These are phyloP conservation scores for Sonneratia alba DNA, from an alignment of 345 rosid genomes.

Conservation along the genomic window DNA sequence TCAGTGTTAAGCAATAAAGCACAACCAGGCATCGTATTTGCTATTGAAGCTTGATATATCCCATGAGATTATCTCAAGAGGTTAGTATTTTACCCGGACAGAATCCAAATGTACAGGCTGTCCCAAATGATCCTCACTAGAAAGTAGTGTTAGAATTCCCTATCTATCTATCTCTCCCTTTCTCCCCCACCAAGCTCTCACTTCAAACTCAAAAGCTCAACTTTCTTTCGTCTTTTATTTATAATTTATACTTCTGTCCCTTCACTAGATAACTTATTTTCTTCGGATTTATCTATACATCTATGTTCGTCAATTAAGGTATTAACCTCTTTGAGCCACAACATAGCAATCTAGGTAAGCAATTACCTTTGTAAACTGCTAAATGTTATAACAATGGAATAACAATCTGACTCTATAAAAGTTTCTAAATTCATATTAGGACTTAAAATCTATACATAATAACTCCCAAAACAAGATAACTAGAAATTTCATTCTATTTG, in stretches of 20 bases:
- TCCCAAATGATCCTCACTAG: background rate
- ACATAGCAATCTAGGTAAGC: background rate
- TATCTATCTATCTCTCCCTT: too few species aligned
- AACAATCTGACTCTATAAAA: too few species aligned
- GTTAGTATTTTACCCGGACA: too few species aligned
- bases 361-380: background rate
- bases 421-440: background rate
- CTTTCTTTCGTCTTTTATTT: background rate
- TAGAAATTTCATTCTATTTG: too few species aligned
- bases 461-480: background rate
- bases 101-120: background rate
- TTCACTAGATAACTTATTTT: background rate
- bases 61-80: too few species aligned
- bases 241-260: background rate
- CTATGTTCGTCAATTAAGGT: too few species aligned
- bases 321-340: too few species aligned
- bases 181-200: too few species aligned
- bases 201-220: background rate
- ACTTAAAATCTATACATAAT: background rate
- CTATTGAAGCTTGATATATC: too few species aligned
- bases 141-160: background rate
- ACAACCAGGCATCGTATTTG: too few species aligned
- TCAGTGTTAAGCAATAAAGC: background rate
- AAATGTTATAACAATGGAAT: too few species aligned
- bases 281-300: background rate